A percentile compares a stretch with the other conserved stretches of the same genome.
Evolutionary conservation across 2,329 filamentous ascomycete genomes (phyloP).

Genomic region (Sordariomycetes sp.): DNA sequence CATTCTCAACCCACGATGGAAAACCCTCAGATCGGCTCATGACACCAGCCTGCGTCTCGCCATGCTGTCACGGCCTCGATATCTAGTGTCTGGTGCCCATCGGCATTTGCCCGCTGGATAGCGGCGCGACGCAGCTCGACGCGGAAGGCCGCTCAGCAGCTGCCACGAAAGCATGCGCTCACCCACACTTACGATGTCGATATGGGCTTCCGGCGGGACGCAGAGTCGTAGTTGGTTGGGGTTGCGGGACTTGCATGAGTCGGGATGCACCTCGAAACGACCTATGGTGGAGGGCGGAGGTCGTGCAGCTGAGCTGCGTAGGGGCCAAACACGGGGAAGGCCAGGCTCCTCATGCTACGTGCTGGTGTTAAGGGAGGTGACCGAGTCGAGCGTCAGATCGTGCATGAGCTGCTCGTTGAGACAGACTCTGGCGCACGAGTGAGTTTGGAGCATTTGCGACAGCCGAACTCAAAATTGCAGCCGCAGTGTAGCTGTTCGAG

Average conservation of each 20-base stretch:
- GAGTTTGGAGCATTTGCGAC: too few relatives aligned
- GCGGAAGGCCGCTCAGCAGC: slow-evolving; percentile 16
- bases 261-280: slow-evolving; percentile 3
- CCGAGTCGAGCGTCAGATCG: too few relatives aligned
- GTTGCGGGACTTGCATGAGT: slow-evolving; percentile 17
- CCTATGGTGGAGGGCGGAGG: too few relatives aligned
- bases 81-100: not conserved
- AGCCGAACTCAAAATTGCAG: too few relatives aligned
- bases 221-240: slow-evolving; percentile 6
- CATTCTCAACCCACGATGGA: not conserved
- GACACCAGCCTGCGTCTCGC: not conserved
- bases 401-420: too few relatives aligned
- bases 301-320: too few relatives aligned
- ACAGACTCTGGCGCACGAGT: too few relatives aligned
- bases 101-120: not conserved
- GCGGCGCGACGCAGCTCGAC: not conserved
- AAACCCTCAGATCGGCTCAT: not conserved
- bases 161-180: slow-evolving; percentile 29
- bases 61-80: not conserved
- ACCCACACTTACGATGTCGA: slow-evolving; percentile 14
- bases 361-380: too few relatives aligned
- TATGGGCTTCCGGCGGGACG: slow-evolving; percentile 7
- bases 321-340: too few relatives aligned
- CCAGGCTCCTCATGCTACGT: too few relatives aligned
- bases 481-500: too few relatives aligned